These are phyloP conservation scores for Podochytrium sp. DNA, from an alignment of 192 early-diverging fungal species.

Conservation along the genomic window DNA sequence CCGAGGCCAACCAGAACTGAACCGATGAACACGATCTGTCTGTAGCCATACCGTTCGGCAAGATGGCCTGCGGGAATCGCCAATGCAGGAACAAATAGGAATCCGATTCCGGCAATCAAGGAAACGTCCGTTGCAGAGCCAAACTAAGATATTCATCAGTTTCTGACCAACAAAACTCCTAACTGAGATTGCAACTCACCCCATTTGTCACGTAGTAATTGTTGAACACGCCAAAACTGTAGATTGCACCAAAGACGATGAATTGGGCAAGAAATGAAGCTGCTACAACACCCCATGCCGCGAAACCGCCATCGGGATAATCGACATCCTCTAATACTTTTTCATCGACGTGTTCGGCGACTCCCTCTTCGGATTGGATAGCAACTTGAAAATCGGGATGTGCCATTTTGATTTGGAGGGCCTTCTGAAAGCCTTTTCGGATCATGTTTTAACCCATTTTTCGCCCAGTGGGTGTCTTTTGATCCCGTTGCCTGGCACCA, in stretches of 20 bases:
- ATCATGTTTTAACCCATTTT: too few species aligned
- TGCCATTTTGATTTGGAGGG: too few species aligned
- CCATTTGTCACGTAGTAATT: slow-evolving; percentile 5
- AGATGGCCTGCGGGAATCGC: slow-evolving; percentile 13
- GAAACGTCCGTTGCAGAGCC: background rate
- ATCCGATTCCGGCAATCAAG: background rate
- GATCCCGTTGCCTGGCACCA: too few species aligned
- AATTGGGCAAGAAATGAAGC: slow-evolving; percentile 50
- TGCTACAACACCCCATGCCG: slow-evolving; percentile 49
- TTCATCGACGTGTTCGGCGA: too few species aligned
- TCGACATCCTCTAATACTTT: background rate
- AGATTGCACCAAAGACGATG: slow-evolving; percentile 33
- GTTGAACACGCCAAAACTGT: slow-evolving; percentile 19
- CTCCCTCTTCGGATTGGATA: too few species aligned
- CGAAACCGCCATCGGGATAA: slow-evolving; percentile 47
- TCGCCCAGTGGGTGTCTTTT: too few species aligned
- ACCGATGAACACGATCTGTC: slow-evolving; percentile 49
- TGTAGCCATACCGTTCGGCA: slow-evolving; percentile 50
- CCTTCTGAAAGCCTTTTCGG: too few species aligned
- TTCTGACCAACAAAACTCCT: too few species aligned
- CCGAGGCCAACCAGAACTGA: slow-evolving; percentile 41
- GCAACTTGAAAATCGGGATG: too few species aligned
- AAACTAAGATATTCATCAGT: too few species aligned
- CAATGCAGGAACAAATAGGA: background rate
- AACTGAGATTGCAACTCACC: too few species aligned